Evolutionary conservation across 257 asterid genomes (phyloP), one percentile per base, ranked within the genome.

Genomic region (Cordia subcordata): DNA sequence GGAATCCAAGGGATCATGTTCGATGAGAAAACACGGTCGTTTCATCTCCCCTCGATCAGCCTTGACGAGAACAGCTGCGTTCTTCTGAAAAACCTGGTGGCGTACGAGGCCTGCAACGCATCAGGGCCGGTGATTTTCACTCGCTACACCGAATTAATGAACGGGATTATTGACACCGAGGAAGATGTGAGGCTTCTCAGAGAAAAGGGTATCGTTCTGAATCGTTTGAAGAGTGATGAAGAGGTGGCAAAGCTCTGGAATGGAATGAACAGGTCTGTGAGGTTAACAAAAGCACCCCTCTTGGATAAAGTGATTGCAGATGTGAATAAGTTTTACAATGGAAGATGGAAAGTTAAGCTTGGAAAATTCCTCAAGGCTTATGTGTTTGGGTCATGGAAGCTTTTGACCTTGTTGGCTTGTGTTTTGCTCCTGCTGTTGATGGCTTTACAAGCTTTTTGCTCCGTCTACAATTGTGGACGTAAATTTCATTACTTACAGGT

Each of bases 221-320:
- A 67, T 62, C 63, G 51, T 5, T 59, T 75, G 72, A 75, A 71
- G 57, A 75, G 65, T 19, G 81, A 75, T 51, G 42, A 8, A 23
- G 68, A 60, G 10, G 81, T 67, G 51, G 70, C 72, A 1, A 51
- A 71, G 0, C 21, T 75, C 52, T 75, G 81, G 77, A 75, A 71
- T 51, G 81, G 74, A 14, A 75, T 75, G 81, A 75, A 57, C 46
- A 72, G 56, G 42, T 72, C 78, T 4, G 42, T 72, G 42, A 68
- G 72, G 32, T 54, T 76, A 53, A 72, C 81, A 0, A 76, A 72
- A 22, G 81, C 68, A 45, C 60, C 45, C 0, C 71, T 70, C 32
- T 63, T 75, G 55, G 77, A 75, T 60, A 67, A 59, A 44, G 61
- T 67, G 39, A 67, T 71, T 60, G 67, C 49, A 56, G 78, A 64